Percentiles rank a stretch among this genome's conserved stretches.
Conservation (phyloP, 2,329 filamentous ascomycete species). For the Pochonia chlamydosporia region DNA sequence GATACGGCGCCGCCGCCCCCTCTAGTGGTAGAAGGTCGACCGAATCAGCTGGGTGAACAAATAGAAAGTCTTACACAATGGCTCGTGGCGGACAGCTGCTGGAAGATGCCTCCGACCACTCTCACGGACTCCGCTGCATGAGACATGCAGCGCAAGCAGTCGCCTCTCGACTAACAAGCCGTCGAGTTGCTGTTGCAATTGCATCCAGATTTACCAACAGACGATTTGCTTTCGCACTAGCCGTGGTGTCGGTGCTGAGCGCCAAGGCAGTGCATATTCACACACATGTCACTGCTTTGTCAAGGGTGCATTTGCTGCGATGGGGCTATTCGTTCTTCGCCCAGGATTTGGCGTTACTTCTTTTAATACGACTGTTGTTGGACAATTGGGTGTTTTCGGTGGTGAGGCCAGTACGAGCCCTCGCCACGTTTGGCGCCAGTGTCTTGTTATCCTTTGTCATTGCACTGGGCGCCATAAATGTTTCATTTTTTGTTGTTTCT, state of each 20-base stretch:
- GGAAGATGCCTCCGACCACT: neutral
- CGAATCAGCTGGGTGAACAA: neutral
- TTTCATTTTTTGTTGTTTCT: constrained; percentile 20
- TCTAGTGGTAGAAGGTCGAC: neutral
- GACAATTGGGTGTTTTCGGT: constrained; percentile 14
- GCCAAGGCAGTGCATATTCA: constrained; percentile 24
- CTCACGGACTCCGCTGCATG: neutral
- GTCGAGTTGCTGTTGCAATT: neutral
- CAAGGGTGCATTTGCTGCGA: constrained; percentile 18
- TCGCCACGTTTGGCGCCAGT: constrained; percentile 11
- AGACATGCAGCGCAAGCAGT: neutral
- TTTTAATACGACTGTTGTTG: constrained; percentile 23
- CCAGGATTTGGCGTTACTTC: constrained; percentile 23
- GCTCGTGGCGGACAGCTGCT: neutral
- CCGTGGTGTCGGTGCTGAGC: constrained; percentile 18
- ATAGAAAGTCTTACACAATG: neutral
- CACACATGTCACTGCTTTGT: constrained; percentile 21
- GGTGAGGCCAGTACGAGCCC: constrained; percentile 3
- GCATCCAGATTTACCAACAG: constrained; percentile 17
- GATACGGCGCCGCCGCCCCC: no score
- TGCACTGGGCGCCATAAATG: constrained; percentile 17
- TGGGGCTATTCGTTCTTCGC: constrained; percentile 28
- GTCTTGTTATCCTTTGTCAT: constrained; percentile 15
- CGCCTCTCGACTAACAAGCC: neutral
- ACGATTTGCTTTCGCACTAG: constrained; percentile 23